These are phyloP conservation scores for Rhizophagus prolifer DNA, from an alignment of 192 early-diverging fungal species.

Conservation along the genomic window DNA sequence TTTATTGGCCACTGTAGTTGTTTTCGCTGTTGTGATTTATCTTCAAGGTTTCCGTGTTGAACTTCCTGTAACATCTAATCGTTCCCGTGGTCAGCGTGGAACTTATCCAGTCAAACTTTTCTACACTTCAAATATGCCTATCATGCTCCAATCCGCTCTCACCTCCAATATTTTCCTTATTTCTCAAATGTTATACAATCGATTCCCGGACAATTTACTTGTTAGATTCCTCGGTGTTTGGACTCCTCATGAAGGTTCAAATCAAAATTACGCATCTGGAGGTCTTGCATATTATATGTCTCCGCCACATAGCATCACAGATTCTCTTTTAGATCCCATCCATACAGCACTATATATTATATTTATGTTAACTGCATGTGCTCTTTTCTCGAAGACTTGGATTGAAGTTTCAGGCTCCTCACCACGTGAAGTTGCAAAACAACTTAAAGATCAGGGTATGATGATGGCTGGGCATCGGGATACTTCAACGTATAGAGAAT, in stretches of 20 bases:
- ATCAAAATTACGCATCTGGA: conserved; percentile 87
- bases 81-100: conserved; percentile 95
- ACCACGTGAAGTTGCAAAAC: conserved; percentile 94
- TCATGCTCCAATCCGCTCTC: conserved; percentile 99
- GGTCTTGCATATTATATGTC: conserved; percentile 99
- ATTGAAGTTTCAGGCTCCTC: conserved; percentile 98
- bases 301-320: conserved; percentile 85
- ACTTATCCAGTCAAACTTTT: conserved; percentile 99
- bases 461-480: conserved; percentile 94
- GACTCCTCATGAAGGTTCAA: conserved; percentile 92
- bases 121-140: conserved; percentile 99
- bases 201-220: conserved; percentile 96
- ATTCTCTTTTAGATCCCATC: conserved; percentile 88
- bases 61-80: conserved; percentile 96
- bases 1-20: conserved; percentile 83
- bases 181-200: conserved; percentile 96
- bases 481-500: conserved; percentile 98
- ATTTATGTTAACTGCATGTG: conserved; percentile 95
- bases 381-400: conserved; percentile 97
- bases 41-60: conserved; percentile 99
- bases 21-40: conserved; percentile 90
- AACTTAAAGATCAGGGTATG: conserved; percentile 97
- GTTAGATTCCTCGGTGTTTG: conserved; percentile 94
- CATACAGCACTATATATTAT: conserved; percentile 93
- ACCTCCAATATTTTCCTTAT: conserved; percentile 98